These are phyloP conservation scores for Bondarzewia mesenterica DNA, from an alignment of 1,284 basidiomycete genomes.

Conservation along the genomic window DNA sequence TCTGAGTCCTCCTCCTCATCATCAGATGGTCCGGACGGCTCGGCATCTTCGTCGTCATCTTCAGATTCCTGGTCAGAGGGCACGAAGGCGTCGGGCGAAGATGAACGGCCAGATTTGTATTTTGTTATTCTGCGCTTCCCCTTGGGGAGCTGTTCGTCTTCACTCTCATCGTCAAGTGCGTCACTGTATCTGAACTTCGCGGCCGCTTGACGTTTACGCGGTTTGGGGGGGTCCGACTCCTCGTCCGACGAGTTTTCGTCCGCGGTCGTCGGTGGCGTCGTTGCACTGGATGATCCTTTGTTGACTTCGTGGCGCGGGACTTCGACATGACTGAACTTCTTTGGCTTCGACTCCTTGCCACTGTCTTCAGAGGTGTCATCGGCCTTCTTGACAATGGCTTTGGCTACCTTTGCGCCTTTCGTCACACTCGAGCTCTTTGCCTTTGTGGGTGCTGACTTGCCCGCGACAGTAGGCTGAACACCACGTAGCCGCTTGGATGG, in stretches of 20 bases:
- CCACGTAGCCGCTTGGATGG: constrained; percentile 62
- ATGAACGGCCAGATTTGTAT: constrained; percentile 6
- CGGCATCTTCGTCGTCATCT: constrained; percentile 11
- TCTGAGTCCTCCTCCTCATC: constrained; percentile 20
- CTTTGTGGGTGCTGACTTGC: background rate
- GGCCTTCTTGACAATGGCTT: constrained; percentile 20
- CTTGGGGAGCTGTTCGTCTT: constrained; percentile 17
- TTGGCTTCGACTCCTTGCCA: constrained; percentile 5
- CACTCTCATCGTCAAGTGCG: constrained; percentile 25
- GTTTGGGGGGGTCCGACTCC: constrained; percentile 9
- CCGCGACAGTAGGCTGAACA: constrained; percentile 33
- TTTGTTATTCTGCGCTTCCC: constrained; percentile 6
- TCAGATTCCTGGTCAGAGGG: constrained; percentile 9
- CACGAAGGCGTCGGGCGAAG: constrained; percentile 10
- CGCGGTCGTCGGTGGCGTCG: constrained; percentile 5
- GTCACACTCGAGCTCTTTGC: constrained; percentile 34
- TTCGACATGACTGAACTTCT: constrained; percentile 13
- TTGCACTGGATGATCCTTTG: too few relatives aligned
- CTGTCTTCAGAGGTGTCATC: constrained; percentile 14
- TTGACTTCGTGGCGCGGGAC: constrained; percentile 3
- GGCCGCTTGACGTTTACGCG: constrained; percentile 8
- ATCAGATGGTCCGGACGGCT: background rate
- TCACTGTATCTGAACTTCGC: constrained; percentile 13
- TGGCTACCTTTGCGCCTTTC: constrained; percentile 6
- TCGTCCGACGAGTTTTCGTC: constrained; percentile 3